Base-by-base conservation (phyloP, 1,284 basidiomycete species). In the Apiotrichum domesticum region DNA sequence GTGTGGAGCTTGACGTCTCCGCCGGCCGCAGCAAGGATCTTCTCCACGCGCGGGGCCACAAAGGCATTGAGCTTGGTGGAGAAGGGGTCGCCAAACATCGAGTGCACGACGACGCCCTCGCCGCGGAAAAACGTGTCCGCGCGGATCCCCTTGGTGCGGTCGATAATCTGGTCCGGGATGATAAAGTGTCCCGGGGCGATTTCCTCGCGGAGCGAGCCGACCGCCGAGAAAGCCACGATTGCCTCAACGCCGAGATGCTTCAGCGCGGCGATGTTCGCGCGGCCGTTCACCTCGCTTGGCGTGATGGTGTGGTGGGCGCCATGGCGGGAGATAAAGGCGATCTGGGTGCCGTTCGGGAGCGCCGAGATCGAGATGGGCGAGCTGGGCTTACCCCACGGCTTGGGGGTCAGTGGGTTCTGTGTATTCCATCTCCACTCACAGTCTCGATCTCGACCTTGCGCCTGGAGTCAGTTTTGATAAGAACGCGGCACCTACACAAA, bases 381-480 rank as follows among this genome's bases (percentile, higher is more conserved):
- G 32, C 88, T 92, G 1, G 95, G 90, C 62, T 82, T 80, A 32
- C 95, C 95, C 95, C 95, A 98, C 13, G 95, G 95, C 87, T 94
- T 65, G 5, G 44, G 39, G 33, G 63, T 43, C 9, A 43, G 33
- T 46, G 13, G 29, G 11, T 13, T 8, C 37, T 8, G 13, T 39
- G 7, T 13, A 8, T 8, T 8, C 8, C 41, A 15, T 42, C 11
- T 32, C 9, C 14, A 52, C 73, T 50, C 42, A 76, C 77, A 4
- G 79, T 80, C 35, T 74, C 70, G 45, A 79, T 70, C 39, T 77
- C 70, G 55, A 80, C 81, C 42, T 83, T 80, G 68, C 86, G 82
- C 35, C 88, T 90, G 59, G 50, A 33, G 52, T 53, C 42, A 61
- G 50, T 40, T 14, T 35, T 15, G 33, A 8, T n/a, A 15, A 13